Percentiles rank a stretch among this genome's conserved stretches.
phyloP scores from a whole-genome alignment of 306 rosid genomes.

The Cucumis sativus region DNA sequence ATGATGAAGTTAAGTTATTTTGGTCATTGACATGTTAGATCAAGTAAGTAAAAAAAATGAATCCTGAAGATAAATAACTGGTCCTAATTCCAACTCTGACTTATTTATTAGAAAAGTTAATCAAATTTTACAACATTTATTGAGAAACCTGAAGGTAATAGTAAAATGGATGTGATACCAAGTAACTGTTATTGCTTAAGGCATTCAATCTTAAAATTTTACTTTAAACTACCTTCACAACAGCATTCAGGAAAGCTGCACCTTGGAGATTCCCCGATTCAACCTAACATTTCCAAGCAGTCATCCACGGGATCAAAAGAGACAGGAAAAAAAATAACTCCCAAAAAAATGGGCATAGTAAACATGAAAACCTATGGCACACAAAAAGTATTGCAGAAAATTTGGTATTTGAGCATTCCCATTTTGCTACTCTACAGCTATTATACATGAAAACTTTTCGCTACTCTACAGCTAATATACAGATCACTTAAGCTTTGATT shows the following conservation, averaged over 20 bases:
- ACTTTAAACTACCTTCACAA: conserved; percentile 59
- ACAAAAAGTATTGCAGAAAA: not conserved
- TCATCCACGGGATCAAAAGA: not conserved
- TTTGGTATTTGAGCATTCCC: not conserved
- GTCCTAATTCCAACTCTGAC: not conserved
- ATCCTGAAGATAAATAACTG: not conserved
- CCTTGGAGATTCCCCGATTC: conserved; percentile 55
- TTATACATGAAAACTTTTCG: not conserved
- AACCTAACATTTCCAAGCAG: conserved; percentile 40
- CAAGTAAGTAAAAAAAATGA: not conserved
- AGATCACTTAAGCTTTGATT: not conserved
- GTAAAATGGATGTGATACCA: not conserved
- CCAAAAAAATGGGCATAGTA: not conserved
- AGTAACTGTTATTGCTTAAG: not conserved
- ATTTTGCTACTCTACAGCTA: not conserved
- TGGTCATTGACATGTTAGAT: not conserved
- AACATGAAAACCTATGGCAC: not conserved
- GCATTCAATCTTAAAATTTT: not conserved
- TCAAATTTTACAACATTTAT: not conserved
- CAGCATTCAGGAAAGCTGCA: conserved; percentile 76
- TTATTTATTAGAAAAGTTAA: not conserved
- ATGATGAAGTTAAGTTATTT: not conserved
- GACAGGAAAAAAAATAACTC: not conserved
- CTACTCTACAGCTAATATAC: not conserved
- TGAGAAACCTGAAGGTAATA: not conserved